These are phyloP conservation scores for Lonicera japonica DNA, from an alignment of 129 eudicot species.

Conservation along the genomic window DNA sequence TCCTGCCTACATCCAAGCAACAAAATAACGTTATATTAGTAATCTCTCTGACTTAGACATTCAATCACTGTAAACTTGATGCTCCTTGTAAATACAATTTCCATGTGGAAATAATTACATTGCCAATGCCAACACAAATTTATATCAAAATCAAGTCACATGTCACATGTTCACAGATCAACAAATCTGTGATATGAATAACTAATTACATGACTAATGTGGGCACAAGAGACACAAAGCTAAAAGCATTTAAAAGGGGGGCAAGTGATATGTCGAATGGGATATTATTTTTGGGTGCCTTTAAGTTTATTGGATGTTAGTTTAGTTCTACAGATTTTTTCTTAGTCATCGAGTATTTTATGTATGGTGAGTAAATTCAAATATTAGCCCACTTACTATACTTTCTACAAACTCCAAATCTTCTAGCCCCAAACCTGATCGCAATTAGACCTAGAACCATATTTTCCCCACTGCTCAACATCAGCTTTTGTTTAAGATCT, in stretches of 20 bases:
- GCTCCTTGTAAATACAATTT: no score
- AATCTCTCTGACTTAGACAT: conserved; percentile 4
- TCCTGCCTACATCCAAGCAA: conserved; percentile 42
- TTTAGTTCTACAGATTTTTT: no score
- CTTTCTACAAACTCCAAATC: neutral
- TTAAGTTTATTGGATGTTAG: neutral
- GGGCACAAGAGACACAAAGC: neutral
- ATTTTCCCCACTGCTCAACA: neutral
- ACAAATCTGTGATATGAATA: neutral
- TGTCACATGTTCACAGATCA: neutral
- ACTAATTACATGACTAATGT: neutral
- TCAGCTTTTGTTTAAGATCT: neutral
- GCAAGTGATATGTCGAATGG: neutral
- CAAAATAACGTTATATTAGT: conserved; percentile 6
- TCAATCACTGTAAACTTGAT: neutral
- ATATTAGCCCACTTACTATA: neutral
- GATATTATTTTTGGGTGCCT: neutral
- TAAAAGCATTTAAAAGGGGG: neutral
- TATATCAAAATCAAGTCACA: neutral
- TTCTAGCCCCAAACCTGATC: no score
- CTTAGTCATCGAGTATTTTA: no score
- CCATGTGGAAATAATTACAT: no score
- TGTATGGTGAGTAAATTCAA: no score
- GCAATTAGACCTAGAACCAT: neutral
- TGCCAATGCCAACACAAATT: neutral